A percentile compares a stretch with the other conserved stretches of the same genome.
phyloP scores from a whole-genome alignment of 139 green algal genomes.

The Trebouxia sp. region DNA sequence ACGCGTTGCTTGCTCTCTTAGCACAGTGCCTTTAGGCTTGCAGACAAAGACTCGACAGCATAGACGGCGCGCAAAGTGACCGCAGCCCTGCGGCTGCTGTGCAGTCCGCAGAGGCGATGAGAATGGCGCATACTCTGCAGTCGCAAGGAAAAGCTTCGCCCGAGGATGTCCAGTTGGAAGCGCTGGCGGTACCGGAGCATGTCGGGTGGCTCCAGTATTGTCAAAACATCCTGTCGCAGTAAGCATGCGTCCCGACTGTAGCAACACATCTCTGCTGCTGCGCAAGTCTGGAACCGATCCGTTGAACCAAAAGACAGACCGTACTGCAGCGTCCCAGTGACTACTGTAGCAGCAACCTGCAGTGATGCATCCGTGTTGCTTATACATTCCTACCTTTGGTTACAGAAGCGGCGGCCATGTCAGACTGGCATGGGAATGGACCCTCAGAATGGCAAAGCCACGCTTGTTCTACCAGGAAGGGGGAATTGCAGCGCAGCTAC shows the following conservation, averaged over 20 bases:
- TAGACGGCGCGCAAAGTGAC: not conserved
- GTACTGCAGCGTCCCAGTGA: not conserved
- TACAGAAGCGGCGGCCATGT: not conserved
- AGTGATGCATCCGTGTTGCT: not conserved
- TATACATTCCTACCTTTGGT: not conserved
- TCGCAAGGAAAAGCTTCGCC: not conserved
- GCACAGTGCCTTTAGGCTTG: not conserved
- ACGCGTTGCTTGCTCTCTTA: too few relatives aligned
- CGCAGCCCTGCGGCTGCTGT: not conserved
- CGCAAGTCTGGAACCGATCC: too few relatives aligned
- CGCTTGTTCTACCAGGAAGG: not conserved
- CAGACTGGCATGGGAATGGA: not conserved
- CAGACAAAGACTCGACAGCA: not conserved
- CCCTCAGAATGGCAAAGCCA: slow-evolving; percentile 9
- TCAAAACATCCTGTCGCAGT: not conserved
- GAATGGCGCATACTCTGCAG: not conserved
- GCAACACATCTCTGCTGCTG: too few relatives aligned
- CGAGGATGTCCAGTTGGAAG: not conserved
- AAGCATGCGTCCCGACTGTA: too few relatives aligned
- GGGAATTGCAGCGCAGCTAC: not conserved
- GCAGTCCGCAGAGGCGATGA: not conserved
- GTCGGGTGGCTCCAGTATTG: not conserved
- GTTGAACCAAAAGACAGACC: too few relatives aligned
- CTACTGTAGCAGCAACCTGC: too few relatives aligned
- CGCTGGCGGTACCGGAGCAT: not conserved